Evolutionary conservation across 768 basidiomycete species (phyloP), one percentile per base, ranked within the genome.

Genomic region (Xerocomus potaroensis): DNA sequence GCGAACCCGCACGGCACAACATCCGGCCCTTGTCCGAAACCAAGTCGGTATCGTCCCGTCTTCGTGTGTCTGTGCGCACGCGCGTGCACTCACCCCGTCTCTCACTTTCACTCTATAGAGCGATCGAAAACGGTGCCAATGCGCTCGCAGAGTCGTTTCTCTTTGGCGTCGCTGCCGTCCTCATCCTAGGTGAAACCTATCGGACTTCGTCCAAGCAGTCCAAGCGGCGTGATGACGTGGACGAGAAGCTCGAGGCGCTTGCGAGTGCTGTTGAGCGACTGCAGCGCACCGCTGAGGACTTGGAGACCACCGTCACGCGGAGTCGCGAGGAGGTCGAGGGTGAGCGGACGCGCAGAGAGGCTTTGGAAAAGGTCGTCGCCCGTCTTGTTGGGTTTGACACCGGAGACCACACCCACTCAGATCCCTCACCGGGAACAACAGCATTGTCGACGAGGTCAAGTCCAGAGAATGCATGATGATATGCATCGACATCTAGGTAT

Each of bases 41-140:
- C 22, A 76, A 76, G 85, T 88, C 22, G 43, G 79, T 61, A n/a
- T 10, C 16, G 35, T 3, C 44, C 32, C 41, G 43, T 46, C 29
- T 49, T 4, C 27, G 14, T 18, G 3, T 16, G 15, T 16, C 5
- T 32, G 6, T 12, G 23, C 45, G 8, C 19, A 8, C 38, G 4
- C 9, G n/a, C 24, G 11, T n/a, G 4, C 19, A 6, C 52, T n/a
- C n/a, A n/a, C n/a, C n/a, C n/a, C n/a, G n/a, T n/a, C n/a, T n/a
- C n/a, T n/a, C n/a, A n/a, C n/a, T n/a, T n/a, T n/a, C n/a, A n/a
- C n/a, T n/a, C n/a, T n/a, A n/a, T n/a, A 89, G 87, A 48, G 90
- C 90, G 0, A 86, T 92, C 48, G 87, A 91, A 49, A 90, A 85
- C 55, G 90, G 90, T 18, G 87, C 90, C 14, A 92, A 91, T 54